Evolutionary conservation across 768 basidiomycete genomes (phyloP), one percentile per base, ranked within the genome.

Genomic region (Termitomyces sp.): DNA sequence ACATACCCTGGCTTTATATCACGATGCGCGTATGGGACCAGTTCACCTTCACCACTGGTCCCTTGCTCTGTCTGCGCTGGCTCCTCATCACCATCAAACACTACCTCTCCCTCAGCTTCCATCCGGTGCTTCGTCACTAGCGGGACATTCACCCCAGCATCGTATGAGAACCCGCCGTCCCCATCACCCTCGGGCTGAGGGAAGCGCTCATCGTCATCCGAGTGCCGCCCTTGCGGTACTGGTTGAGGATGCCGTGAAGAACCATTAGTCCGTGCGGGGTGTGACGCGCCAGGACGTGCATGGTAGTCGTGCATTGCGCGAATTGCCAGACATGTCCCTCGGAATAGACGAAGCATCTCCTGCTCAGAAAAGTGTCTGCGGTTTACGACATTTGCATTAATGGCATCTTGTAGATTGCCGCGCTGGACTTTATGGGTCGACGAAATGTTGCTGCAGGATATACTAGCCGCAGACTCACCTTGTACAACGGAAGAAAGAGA

Each of bases 1-100:
- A 76, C 89, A 64, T 65, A 95, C 95, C 87, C 95, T 45, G 95
- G 96, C 75, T 99, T 99, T 65, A 98, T 77, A 74, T 99, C 97
- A 55, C 97, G 80, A 72, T 99, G 97, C 1, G 96, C 96, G 70
- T 95, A 99, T 1, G 97, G 95, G 8, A 93, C 82, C 30, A 88
- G 70, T 62, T 88, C 87, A n/a, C 12, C 65, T 16, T 71, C 74
- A 50, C 74, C 77, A 45, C 20, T n/a, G 20, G 16, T 14, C 14
- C 71, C 76, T 22, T 74, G 71, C 44, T 80, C 78, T 39, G 72
- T 67, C 48, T 73, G 71, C 20, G 77, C 76, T 27, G 78, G 65
- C 64, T 93, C 92, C 57, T 91, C 88, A 58, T 93, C 91, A 2
- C 86, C 88, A 62, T 92, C 91, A 65, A 91, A 95, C 7, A 92